Conservation (phyloP, 2,329 filamentous ascomycete species). For the Fusarium mundagurra region DNA sequence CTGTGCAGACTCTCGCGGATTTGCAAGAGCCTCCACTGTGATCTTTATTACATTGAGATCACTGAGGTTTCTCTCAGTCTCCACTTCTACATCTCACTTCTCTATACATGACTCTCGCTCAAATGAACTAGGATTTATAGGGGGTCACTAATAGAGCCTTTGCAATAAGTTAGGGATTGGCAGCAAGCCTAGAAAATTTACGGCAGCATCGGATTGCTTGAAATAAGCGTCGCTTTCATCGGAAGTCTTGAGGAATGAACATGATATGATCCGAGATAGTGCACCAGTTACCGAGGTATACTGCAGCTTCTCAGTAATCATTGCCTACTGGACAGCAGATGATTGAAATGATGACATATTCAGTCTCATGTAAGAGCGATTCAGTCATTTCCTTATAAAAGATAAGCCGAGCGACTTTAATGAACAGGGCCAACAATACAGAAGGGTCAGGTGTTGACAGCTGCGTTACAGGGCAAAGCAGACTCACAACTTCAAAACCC, state of each 20-base stretch:
- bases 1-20: background rate
- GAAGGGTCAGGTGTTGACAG: background rate
- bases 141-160: background rate
- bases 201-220: background rate
- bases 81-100: background rate
- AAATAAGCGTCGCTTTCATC: background rate
- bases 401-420: background rate
- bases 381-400: background rate
- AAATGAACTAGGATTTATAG: background rate
- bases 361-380: background rate
- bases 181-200: background rate
- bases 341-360: background rate
- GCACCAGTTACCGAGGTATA: background rate
- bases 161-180: background rate
- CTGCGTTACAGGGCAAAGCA: background rate
- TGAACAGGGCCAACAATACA: background rate
- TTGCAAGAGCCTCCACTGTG: too few species aligned
- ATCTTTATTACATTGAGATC: too few species aligned
- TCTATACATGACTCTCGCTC: background rate
- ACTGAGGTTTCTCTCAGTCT: background rate
- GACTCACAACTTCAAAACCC: conserved; percentile 16
- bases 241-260: background rate
- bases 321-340: background rate
- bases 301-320: background rate
- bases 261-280: background rate